Evolutionary conservation across 257 asterid genomes (phyloP).

Genomic region (Scutellaria galericulata): DNA sequence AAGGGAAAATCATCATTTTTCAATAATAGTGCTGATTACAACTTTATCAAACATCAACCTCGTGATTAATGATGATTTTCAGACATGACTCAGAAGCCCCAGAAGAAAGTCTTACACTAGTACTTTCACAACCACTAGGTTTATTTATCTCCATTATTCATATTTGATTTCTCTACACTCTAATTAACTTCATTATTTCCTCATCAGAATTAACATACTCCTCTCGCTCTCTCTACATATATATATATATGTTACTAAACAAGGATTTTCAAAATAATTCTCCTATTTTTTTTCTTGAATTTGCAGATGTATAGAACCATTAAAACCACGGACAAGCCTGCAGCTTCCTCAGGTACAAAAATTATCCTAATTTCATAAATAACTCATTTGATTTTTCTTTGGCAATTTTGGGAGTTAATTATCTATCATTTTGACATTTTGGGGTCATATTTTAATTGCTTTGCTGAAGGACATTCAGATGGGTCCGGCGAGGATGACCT

Average conservation of each 20-base stretch:
- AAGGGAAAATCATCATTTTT: slow-evolving; percentile 78
- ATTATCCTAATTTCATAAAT: neutral
- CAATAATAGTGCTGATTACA: slow-evolving; percentile 66
- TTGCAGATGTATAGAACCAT: slow-evolving; percentile 97
- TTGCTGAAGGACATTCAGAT: slow-evolving; percentile 79
- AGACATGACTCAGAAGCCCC: slow-evolving; percentile 46
- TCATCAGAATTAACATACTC: neutral
- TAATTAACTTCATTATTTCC: neutral
- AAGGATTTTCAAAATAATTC: neutral
- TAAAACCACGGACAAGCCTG: slow-evolving; percentile 93
- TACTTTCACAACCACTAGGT: slow-evolving; percentile 37
- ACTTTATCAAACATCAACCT: slow-evolving; percentile 74
- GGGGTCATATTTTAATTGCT: neutral
- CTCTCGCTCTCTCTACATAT: neutral
- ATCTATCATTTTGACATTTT: slow-evolving; percentile 5
- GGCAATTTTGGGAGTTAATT: neutral
- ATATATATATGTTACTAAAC: neutral
- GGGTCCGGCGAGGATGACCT: slow-evolving; percentile 95
- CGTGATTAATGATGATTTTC: slow-evolving; percentile 70
- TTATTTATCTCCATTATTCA: slow-evolving; percentile 3
- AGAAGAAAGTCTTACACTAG: slow-evolving; percentile 35
- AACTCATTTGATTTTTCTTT: too few relatives aligned
- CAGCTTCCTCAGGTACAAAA: slow-evolving; percentile 85
- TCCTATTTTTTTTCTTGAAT: slow-evolving; percentile 29
- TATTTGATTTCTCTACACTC: neutral